A percentile compares a stretch with the other conserved stretches of the same genome.
Evolutionary conservation across 495 filamentous ascomycete species (phyloP).

Genomic region (Platismatia glauca): DNA sequence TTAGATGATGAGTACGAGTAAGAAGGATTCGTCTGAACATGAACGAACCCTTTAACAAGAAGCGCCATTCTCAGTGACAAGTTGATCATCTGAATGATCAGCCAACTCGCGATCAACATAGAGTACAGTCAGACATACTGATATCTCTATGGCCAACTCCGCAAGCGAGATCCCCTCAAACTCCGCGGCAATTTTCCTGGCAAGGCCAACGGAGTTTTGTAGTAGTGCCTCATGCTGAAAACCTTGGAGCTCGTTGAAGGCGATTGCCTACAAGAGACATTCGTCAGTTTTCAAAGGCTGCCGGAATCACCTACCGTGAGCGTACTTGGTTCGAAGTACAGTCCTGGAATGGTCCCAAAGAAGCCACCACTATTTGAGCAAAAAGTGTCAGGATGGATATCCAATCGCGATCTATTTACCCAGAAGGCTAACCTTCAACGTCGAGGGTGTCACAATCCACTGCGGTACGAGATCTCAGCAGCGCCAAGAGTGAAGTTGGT

Average conservation of each 20-base stretch:
- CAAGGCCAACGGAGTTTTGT: not conserved
- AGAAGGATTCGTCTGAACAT: not conserved
- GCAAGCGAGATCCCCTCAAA: not conserved
- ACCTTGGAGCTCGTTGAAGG: not conserved
- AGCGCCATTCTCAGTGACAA: not conserved
- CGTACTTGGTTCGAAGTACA: constrained; percentile 1
- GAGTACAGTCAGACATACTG: not conserved
- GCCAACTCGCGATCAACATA: not conserved
- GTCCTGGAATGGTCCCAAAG: not conserved
- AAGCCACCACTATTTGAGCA: not conserved
- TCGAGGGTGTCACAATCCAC: constrained; percentile 2
- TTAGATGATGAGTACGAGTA: not conserved
- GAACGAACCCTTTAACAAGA: not conserved
- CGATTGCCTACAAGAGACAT: not conserved
- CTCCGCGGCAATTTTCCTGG: not conserved
- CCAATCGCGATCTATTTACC: no score
- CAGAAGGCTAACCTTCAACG: not conserved
- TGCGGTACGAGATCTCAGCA: not conserved
- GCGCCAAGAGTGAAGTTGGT: not conserved
- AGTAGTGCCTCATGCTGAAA: not conserved
- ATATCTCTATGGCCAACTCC: constrained; percentile 2
- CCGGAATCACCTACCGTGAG: not conserved
- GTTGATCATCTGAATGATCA: not conserved
- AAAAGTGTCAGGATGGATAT: not conserved
- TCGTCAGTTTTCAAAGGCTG: not conserved